These are phyloP conservation scores for Sclerotinia trifoliorum DNA, from an alignment of 2,329 filamentous ascomycete genomes.

Conservation along the genomic window DNA sequence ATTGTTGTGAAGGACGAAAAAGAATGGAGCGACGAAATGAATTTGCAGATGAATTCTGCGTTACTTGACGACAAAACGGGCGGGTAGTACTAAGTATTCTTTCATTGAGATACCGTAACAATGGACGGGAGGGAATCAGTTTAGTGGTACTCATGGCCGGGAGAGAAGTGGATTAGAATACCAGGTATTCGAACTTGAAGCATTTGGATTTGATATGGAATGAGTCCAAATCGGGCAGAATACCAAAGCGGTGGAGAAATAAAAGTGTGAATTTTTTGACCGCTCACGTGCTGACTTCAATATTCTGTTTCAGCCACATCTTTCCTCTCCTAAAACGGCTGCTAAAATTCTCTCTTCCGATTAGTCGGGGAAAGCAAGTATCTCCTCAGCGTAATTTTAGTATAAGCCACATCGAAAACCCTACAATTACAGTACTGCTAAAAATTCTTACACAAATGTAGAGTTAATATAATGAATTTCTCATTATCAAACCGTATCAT, in stretches of 20 bases:
- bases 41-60: neutral
- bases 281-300: neutral
- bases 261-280: neutral
- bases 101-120: neutral
- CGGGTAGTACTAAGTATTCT: neutral
- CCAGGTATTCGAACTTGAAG: neutral
- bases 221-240: neutral
- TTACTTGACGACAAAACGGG: neutral
- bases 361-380: neutral
- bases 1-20: slow-evolving; percentile 12
- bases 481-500: too few species aligned
- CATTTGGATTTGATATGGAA: neutral
- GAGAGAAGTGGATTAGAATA: neutral
- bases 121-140: slow-evolving; percentile 1
- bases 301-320: neutral
- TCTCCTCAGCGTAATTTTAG: too few species aligned
- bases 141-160: slow-evolving; percentile 7
- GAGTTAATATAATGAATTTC: too few species aligned
- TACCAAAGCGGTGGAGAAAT: neutral
- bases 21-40: slow-evolving; percentile 2
- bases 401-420: too few species aligned
- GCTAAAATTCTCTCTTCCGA: neutral
- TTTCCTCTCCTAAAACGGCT: neutral
- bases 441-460: too few species aligned
- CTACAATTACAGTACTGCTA: too few species aligned